Base-by-base conservation (phyloP, 192 early-diverging fungal genomes). In the Coemansia sp. region DNA sequence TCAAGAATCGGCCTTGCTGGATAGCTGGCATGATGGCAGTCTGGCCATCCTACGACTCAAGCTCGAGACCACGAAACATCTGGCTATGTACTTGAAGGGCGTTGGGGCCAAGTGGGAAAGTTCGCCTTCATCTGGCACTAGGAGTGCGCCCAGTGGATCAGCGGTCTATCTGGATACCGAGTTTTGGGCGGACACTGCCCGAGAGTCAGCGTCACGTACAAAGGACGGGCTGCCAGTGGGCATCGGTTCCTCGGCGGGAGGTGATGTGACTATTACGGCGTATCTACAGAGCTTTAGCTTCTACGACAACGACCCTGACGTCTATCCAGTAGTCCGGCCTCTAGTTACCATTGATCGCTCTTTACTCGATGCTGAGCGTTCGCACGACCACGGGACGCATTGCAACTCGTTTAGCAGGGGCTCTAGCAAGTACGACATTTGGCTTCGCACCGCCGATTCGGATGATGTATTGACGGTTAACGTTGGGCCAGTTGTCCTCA, bases 171-270 rank as follows among this genome's bases (percentile, higher is more conserved):
- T 67, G 59, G 74, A 73, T 28, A 82, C 79, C 7, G 70, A 76
- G 37, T 72, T 69, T 61, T 82, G 79, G 79, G 79, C 79, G 0
- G 73, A 70, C 11, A 76, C 64, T 67, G 59, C 79, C 14, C 79
- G 70, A 55, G 69, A 73, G 34, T 60, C 69, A 0, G 60, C 67
- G 23, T 39, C 65, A 38, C 53, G 66, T 11, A 56, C 36, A 18
- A 56, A 28, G 25, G 36, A 12, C 50, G 48, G 56, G 26, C 37
- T 14, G 26, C 11, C 16, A 14, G 23, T 37, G 8, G 64, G 33
- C 38, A 53, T 6, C 14, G 14, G 13, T 28, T 31, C 50, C 25
- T 41, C 36, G 20, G 37, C 60, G 12, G 14, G 59, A n/a, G 48
- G 65, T 34, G 21, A 39, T 25, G 34, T 60, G 33, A 72, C 73